Evolutionary conservation across 371 early-diverging fungal genomes (phyloP), one percentile per base, ranked within the genome.

Genomic region (Rhizomucor pusillus): DNA sequence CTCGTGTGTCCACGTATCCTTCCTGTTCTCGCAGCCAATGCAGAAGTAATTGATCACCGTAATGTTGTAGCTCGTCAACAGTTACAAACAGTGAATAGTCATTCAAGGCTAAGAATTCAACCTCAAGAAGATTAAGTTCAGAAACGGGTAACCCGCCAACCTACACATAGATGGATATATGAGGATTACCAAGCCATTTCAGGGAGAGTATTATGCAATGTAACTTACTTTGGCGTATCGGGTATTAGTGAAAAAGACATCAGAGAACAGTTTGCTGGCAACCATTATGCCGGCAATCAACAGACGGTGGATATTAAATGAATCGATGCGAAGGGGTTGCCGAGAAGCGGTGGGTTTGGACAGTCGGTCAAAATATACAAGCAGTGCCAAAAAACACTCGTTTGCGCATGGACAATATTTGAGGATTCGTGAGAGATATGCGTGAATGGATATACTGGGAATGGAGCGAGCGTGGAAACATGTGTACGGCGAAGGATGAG

Each of bases 331-430:
- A 35, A 94, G 75, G 36, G 69, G 80, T 34, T 62, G 66, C 20
- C 62, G 76, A 52, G 63, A 63, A 43, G 61, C 63, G 36, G 71
- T 67, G 43, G 76, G 61, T 58, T 81, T 75, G 50, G 82, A 71
- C 76, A 84, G 77, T 50, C 90, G 84, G 62, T 92, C 90, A 65
- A 93, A 81, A 66, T 95, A 93, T 16, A 93, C 87, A 11, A 94
- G 67, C 16, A 90, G 65, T 19, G 91, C 86, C 14, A 94, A 62
- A 58, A 93, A 91, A 59, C 88, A 87, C 65, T 93, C 94, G 69
- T 87, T 93, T 24, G 86, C 80, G 60, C 91, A 91, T 1, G 96
- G 96, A 47, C 94, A 93, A 59, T 94, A 95, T 63, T 91, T 92
- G 47, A 90, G 81, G 43, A 95, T 94, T 43, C 96, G 89, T 24